phyloP scores from a whole-genome alignment of 495 filamentous ascomycete genomes.

The Gamarada debralockiae region DNA sequence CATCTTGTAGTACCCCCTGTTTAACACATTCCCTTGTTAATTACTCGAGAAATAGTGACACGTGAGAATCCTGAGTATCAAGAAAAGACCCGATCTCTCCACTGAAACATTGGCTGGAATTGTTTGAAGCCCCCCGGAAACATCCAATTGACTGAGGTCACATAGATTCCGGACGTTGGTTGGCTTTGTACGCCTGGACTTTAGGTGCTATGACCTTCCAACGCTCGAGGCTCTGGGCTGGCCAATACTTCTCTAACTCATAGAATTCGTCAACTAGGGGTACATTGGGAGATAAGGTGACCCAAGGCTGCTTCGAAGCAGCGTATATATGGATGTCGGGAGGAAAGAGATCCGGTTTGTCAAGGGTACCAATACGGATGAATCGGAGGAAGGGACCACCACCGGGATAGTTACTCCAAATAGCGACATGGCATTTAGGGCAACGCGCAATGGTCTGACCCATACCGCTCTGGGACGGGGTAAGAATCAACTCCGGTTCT shows the following conservation, averaged over 20 bases:
- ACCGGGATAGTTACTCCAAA: not conserved
- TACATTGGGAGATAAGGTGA: not conserved
- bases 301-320: not conserved
- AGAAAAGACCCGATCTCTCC: too few relatives aligned
- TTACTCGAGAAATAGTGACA: too few relatives aligned
- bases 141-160: not conserved
- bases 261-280: not conserved
- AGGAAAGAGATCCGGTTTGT: not conserved
- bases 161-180: not conserved
- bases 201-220: not conserved
- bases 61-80: too few relatives aligned
- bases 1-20: too few relatives aligned
- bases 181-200: not conserved
- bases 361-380: constrained; percentile 1
- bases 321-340: not conserved
- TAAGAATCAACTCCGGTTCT: not conserved
- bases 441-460: not conserved
- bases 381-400: not conserved
- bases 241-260: not conserved
- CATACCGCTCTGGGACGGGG: not conserved
- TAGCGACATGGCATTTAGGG: not conserved
- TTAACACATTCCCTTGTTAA: too few relatives aligned
- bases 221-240: not conserved
- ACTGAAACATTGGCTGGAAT: too few relatives aligned
- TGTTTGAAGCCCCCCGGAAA: too few relatives aligned